phyloP scores from a whole-genome alignment of 768 basidiomycete species.

The Rhizopogon roseolus region DNA sequence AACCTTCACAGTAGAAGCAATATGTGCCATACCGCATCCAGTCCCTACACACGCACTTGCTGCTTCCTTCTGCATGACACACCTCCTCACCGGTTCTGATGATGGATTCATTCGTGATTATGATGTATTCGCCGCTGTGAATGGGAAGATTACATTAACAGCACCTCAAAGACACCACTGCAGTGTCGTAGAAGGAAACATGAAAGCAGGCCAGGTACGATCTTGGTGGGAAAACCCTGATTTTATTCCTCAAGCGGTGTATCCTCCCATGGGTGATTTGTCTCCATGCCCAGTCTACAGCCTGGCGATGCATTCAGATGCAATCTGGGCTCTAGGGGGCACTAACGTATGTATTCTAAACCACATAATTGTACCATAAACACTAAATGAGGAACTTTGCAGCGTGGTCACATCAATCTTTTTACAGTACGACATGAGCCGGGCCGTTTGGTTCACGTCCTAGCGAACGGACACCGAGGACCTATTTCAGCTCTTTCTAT shows the following conservation, averaged over 20 bases:
- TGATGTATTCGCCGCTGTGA: slow-evolving; percentile 85
- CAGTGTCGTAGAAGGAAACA: slow-evolving; percentile 86
- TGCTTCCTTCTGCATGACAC: slow-evolving; percentile 80
- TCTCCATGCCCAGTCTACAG: slow-evolving; percentile 78
- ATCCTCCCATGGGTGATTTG: slow-evolving; percentile 44
- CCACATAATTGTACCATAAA: not conserved
- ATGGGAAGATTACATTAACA: slow-evolving; percentile 81
- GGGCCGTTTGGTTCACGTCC: slow-evolving; percentile 64
- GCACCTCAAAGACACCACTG: slow-evolving; percentile 87
- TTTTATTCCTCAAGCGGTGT: slow-evolving; percentile 14
- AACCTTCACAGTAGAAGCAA: slow-evolving; percentile 82
- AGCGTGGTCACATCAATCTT: slow-evolving; percentile 91
- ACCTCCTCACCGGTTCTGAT: slow-evolving; percentile 86
- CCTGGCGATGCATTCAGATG: slow-evolving; percentile 88
- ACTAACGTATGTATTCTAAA: slow-evolving; percentile 57
- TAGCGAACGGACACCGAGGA: slow-evolving; percentile 68
- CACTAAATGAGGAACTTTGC: slow-evolving; percentile 9
- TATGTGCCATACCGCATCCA: slow-evolving; percentile 88
- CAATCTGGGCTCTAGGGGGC: slow-evolving; percentile 87
- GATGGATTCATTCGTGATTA: slow-evolving; percentile 93
- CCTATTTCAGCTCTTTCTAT: slow-evolving; percentile 85
- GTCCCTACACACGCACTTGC: slow-evolving; percentile 86
- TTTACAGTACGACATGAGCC: slow-evolving; percentile 93
- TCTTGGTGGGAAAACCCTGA: slow-evolving; percentile 87
- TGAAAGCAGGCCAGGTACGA: slow-evolving; percentile 82